Percentiles rank a stretch among this genome's conserved stretches.
Evolutionary conservation across 805 yeast species (phyloP).

Genomic region (Kodamaea neixiangensis): DNA sequence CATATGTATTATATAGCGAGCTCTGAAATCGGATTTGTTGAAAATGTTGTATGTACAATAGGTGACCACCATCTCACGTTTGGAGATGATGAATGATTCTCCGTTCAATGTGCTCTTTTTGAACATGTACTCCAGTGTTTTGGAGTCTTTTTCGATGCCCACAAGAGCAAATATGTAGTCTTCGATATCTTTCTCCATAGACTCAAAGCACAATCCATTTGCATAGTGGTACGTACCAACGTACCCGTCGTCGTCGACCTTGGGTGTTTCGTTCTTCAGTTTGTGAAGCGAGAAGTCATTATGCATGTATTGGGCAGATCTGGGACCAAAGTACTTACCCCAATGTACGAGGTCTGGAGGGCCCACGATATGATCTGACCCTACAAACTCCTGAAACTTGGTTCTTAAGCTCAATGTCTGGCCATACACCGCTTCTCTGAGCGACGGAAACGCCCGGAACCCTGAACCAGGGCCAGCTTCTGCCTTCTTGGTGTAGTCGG

Average conservation of each 20-base stretch:
- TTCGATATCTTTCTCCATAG: constrained; percentile 28
- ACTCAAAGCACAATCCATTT: constrained; percentile 32
- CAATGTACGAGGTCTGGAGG: constrained; percentile 43
- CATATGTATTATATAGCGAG: constrained; percentile 42
- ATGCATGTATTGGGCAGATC: constrained; percentile 26
- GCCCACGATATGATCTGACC: constrained; percentile 23
- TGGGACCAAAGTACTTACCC: constrained; percentile 36
- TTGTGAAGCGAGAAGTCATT: constrained; percentile 27
- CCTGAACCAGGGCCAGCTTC: constrained; percentile 8
- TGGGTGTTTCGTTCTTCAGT: constrained; percentile 8
- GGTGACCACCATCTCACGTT: constrained; percentile 45
- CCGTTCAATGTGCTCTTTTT: constrained; percentile 10
- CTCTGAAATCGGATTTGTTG: constrained; percentile 73
- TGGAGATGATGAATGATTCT: constrained; percentile 12
- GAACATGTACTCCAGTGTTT: constrained; percentile 18
- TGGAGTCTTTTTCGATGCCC: constrained; percentile 25
- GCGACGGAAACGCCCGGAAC: constrained; percentile 19
- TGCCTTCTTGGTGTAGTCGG: background rate
- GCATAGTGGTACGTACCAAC: constrained; percentile 41
- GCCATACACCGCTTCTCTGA: constrained; percentile 34
- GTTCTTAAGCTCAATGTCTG: constrained; percentile 29
- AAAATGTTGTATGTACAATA: constrained; percentile 76
- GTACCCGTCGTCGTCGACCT: constrained; percentile 39
- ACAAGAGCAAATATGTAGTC: constrained; percentile 26
- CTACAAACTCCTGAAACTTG: constrained; percentile 20